Conservation (phyloP, 257 asterid species). For the Fraxinus quadrangulata region DNA sequence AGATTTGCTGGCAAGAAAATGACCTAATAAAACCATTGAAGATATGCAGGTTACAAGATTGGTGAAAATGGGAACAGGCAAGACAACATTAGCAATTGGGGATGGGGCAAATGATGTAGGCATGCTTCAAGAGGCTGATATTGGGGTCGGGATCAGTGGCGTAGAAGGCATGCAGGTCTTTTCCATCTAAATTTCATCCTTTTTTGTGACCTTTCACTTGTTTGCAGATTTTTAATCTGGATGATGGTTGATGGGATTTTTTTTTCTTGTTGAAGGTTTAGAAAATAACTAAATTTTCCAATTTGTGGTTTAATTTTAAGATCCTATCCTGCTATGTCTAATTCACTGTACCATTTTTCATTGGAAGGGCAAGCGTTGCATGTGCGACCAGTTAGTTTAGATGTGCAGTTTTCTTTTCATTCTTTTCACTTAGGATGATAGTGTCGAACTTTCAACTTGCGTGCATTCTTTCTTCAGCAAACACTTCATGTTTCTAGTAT, state of each 20-base stretch:
- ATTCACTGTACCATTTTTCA: not conserved
- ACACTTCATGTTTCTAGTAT: no score
- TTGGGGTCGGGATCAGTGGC: conserved; percentile 95
- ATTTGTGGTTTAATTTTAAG: not conserved
- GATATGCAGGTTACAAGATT: conserved; percentile 89
- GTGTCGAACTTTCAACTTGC: not conserved
- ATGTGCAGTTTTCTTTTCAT: not conserved
- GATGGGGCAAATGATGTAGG: conserved; percentile 99
- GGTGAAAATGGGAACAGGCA: conserved; percentile 80
- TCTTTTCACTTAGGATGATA: not conserved
- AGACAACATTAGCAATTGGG: conserved; percentile 86
- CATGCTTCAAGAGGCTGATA: conserved; percentile 99
- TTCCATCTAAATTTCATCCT: conserved; percentile 1
- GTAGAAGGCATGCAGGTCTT: conserved; percentile 98
- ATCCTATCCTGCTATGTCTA: not conserved
- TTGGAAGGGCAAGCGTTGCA: not conserved
- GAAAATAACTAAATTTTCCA: not conserved
- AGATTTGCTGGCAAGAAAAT: conserved; percentile 30
- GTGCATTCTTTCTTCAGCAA: not conserved
- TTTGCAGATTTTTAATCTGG: not conserved
- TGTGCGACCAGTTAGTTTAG: not conserved
- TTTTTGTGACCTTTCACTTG: not conserved
- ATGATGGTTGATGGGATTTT: not conserved
- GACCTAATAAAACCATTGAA: conserved; percentile 55
- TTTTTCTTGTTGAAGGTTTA: not conserved